phyloP scores from a whole-genome alignment of 1,284 basidiomycete species.

The Pterulicium gracile region DNA sequence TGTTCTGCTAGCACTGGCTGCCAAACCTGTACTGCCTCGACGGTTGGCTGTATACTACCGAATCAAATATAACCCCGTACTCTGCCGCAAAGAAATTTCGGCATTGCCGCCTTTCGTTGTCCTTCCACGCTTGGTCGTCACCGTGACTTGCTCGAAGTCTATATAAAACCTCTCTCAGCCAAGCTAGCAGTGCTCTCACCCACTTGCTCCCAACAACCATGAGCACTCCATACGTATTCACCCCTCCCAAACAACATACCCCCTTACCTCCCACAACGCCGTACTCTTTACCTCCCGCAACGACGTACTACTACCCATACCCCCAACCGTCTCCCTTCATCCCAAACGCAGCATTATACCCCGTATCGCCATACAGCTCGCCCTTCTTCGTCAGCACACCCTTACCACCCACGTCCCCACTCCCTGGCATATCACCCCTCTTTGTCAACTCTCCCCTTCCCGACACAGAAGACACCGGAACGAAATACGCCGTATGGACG shows the following conservation, averaged over 20 bases:
- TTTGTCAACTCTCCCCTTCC: conserved; percentile 8
- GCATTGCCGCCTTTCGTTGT: too few relatives aligned
- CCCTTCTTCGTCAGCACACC: conserved; percentile 9
- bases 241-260: conserved; percentile 17
- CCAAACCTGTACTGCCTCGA: too few relatives aligned
- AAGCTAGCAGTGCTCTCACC: too few relatives aligned
- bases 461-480: not conserved
- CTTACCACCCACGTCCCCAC: conserved; percentile 13
- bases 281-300: conserved; percentile 9
- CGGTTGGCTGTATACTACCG: too few relatives aligned
- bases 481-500: conserved; percentile 3
- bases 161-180: too few relatives aligned
- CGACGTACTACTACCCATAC: conserved; percentile 14
- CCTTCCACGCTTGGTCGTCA: too few relatives aligned
- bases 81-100: too few relatives aligned
- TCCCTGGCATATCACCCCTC: conserved; percentile 14
- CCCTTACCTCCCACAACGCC: conserved; percentile 19
- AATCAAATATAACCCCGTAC: too few relatives aligned
- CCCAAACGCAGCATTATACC: conserved; percentile 23
- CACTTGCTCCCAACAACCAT: too few relatives aligned
- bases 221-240: conserved; percentile 29
- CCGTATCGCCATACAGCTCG: conserved; percentile 18
- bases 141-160: too few relatives aligned
- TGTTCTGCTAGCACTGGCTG: too few relatives aligned
- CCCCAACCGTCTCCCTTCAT: conserved; percentile 28